Evolutionary conservation across 768 basidiomycete genomes (phyloP), one percentile per base, ranked within the genome.

Genomic region (Tylopilus sp.): DNA sequence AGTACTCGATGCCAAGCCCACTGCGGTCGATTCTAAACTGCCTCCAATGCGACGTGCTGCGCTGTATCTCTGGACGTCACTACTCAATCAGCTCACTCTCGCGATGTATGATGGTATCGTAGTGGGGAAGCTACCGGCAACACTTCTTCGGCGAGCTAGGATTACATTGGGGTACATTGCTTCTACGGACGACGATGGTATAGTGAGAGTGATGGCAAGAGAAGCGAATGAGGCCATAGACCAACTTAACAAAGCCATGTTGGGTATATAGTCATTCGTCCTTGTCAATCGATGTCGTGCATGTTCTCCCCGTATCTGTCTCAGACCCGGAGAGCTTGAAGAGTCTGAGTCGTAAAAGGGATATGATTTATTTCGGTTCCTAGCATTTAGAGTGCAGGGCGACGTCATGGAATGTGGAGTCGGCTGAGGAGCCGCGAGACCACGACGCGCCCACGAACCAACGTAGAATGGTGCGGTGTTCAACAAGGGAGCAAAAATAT

Each of bases 281-380:
- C 7, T 22, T 20, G 15, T 22, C 6, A 15, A 5, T 35, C 42
- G 17, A 5, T 4, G 28, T 17, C 12, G 35, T 26, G 11, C 20
- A 36, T 69, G 65, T 69, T 35, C 51, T 75, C 89, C 88, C 79
- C 91, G 91, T 92, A 95, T 93, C 92, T 95, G 91, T 95, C 91
- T 81, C 85, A 86, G 75, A 75, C 72, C 74, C 73, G 71, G 82
- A 72, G 57, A 63, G 72, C 79, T 88, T 64, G 52, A 69, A 71
- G 75, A 73, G 80, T 72, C 82, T 83, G 83, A 88, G 91, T 92
- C 92, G 93, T 86, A 82, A 72, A 57, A 76, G 86, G 78, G 88
- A 83, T 73, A 51, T 35, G 56, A 57, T 80, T 50, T 40, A 69
- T 86, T 23, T 88, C 59, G 87, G 85, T 86, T 78, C 67, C 20